These are phyloP conservation scores for Talaromyces borbonicus DNA, from an alignment of 495 filamentous ascomycete genomes.

Conservation along the genomic window DNA sequence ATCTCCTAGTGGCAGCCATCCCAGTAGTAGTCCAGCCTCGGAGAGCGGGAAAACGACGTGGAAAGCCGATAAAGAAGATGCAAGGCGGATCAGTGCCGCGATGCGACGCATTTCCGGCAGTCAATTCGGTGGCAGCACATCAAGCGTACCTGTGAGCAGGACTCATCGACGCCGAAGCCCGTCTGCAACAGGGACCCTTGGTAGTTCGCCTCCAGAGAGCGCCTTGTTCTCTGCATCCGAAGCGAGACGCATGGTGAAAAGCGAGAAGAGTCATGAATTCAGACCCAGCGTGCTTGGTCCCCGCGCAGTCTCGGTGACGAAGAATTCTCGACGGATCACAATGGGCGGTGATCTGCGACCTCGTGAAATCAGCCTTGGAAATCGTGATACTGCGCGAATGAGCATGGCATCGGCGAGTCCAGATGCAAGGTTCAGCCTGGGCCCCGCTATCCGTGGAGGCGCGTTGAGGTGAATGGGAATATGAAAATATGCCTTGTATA, in stretches of 20 bases:
- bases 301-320: conserved; percentile 54
- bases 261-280: conserved; percentile 46
- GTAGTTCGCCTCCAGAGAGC: conserved; percentile 48
- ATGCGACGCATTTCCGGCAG: conserved; percentile 47
- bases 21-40: conserved; percentile 26
- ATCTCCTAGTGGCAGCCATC: conserved; percentile 39
- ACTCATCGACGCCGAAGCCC: conserved; percentile 56
- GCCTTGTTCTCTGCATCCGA: conserved; percentile 59
- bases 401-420: conserved; percentile 26
- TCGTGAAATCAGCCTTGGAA: conserved; percentile 31
- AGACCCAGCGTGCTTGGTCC: conserved; percentile 55
- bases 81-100: conserved; percentile 50
- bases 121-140: conserved; percentile 19
- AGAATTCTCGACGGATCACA: conserved; percentile 43
- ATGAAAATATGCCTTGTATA: conserved; percentile 12
- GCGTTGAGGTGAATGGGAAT: conserved; percentile 12
- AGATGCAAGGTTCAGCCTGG: conserved; percentile 10
- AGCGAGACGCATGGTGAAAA: conserved; percentile 60
- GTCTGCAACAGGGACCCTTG: conserved; percentile 35
- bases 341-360: conserved; percentile 40
- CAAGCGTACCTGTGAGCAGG: conserved; percentile 29
- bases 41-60: conserved; percentile 33
- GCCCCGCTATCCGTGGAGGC: conserved; percentile 7
- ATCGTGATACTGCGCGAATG: conserved; percentile 36
- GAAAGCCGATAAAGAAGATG: conserved; percentile 46